Conservation (phyloP, 1,284 basidiomycete genomes). For the Pterulicium gracile region DNA sequence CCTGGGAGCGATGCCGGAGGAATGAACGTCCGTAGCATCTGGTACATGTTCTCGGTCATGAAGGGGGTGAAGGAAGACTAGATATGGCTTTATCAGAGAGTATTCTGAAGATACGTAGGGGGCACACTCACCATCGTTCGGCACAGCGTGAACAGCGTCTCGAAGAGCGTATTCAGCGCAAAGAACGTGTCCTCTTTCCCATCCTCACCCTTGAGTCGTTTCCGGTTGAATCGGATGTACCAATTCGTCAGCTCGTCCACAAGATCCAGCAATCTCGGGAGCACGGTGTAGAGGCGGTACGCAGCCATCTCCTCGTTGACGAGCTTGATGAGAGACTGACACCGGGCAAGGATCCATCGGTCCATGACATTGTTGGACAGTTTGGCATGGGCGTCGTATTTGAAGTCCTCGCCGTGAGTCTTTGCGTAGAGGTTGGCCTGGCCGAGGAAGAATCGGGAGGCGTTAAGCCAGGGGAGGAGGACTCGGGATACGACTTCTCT, state of each 20-base stretch:
- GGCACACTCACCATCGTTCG: slow-evolving; percentile 71
- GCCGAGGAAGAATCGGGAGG: slow-evolving; percentile 98
- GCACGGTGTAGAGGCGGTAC: slow-evolving; percentile 97
- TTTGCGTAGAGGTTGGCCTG: slow-evolving; percentile 88
- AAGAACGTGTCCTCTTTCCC: slow-evolving; percentile 81
- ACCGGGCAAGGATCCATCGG: slow-evolving; percentile 94
- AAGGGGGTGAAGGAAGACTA: slow-evolving; percentile 99
- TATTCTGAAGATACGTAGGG: slow-evolving; percentile 5
- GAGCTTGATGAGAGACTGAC: slow-evolving; percentile 90
- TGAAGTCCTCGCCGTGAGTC: slow-evolving; percentile 69
- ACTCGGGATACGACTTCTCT: slow-evolving; percentile 93
- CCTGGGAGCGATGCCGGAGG: slow-evolving; percentile 59
- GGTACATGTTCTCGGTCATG: slow-evolving; percentile 95
- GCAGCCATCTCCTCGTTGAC: slow-evolving; percentile 94
- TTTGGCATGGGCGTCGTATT: slow-evolving; percentile 81
- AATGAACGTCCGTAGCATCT: slow-evolving; percentile 80
- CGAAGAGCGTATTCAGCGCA: slow-evolving; percentile 94
- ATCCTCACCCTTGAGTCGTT: slow-evolving; percentile 91
- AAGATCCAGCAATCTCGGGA: slow-evolving; percentile 86
- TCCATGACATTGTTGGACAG: slow-evolving; percentile 95
- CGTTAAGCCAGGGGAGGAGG: slow-evolving; percentile 97
- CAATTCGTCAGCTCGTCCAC: slow-evolving; percentile 98
- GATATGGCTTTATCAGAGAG: slow-evolving; percentile 5
- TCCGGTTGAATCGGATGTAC: slow-evolving; percentile 99
- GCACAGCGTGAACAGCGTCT: slow-evolving; percentile 90